Evolutionary conservation across 371 early-diverging fungal genomes (phyloP).

Genomic region (Mortierella sp.): DNA sequence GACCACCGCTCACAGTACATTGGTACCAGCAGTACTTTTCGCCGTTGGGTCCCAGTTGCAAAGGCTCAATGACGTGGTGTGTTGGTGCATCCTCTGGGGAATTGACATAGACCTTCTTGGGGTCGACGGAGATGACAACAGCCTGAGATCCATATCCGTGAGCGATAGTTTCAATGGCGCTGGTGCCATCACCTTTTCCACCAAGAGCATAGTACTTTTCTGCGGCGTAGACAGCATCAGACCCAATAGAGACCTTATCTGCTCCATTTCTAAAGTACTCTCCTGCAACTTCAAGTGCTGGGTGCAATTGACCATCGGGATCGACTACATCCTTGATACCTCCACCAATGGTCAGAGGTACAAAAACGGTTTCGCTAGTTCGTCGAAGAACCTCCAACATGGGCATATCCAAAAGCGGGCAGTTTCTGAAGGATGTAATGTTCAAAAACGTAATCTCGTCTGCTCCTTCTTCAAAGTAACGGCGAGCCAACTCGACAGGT

Average conservation of each 20-base stretch:
- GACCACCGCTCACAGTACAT: slow-evolving; percentile 97
- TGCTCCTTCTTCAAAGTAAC: slow-evolving; percentile 96
- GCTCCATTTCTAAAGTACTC: slow-evolving; percentile 98
- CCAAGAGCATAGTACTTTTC: slow-evolving; percentile 80
- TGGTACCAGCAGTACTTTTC: slow-evolving; percentile 98
- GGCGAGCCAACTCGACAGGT: slow-evolving; percentile 92
- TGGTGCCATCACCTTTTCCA: slow-evolving; percentile 66
- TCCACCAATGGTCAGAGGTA: slow-evolving; percentile 98
- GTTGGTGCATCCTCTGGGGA: slow-evolving; percentile 77
- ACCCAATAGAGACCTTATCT: slow-evolving; percentile 98
- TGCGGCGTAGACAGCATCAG: slow-evolving; percentile 97
- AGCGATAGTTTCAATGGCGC: slow-evolving; percentile 95
- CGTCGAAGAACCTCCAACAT: slow-evolving; percentile 93
- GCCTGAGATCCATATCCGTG: slow-evolving; percentile 95
- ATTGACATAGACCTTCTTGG: slow-evolving; percentile 92
- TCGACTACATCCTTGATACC: slow-evolving; percentile 95
- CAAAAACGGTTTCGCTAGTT: slow-evolving; percentile 94
- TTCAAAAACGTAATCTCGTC: slow-evolving; percentile 98
- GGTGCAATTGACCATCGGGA: slow-evolving; percentile 81
- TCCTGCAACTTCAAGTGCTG: slow-evolving; percentile 95
- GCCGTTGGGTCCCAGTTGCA: slow-evolving; percentile 87
- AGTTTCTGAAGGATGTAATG: slow-evolving; percentile 96
- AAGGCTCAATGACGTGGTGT: slow-evolving; percentile 82
- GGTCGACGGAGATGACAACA: slow-evolving; percentile 98
- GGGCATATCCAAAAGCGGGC: slow-evolving; percentile 91